These are phyloP conservation scores for Phytophthora crassamura DNA, from an alignment of 352 stramenopile species.

Conservation along the genomic window DNA sequence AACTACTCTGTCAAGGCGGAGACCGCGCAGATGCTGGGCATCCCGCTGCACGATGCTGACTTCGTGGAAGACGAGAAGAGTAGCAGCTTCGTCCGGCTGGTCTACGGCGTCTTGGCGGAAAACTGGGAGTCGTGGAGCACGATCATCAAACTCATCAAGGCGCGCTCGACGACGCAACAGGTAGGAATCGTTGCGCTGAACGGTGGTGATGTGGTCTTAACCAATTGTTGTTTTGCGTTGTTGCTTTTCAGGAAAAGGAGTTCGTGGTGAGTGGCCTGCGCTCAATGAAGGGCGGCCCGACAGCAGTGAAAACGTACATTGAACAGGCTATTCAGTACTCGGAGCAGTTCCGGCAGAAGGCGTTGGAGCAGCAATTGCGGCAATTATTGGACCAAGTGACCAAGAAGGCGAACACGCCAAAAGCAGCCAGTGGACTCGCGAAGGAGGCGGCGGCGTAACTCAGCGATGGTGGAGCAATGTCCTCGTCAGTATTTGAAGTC, in stretches of 20 bases:
- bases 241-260: slow-evolving; percentile 64
- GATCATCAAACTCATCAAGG: slow-evolving; percentile 83
- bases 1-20: slow-evolving; percentile 87
- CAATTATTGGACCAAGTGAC: slow-evolving; percentile 47
- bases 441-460: slow-evolving; percentile 27
- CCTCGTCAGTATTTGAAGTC: slow-evolving; percentile 25
- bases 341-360: slow-evolving; percentile 73
- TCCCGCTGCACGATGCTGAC: slow-evolving; percentile 72
- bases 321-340: slow-evolving; percentile 68
- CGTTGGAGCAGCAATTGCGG: slow-evolving; percentile 57
- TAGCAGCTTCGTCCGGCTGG: slow-evolving; percentile 66
- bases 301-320: slow-evolving; percentile 75
- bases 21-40: slow-evolving; percentile 77
- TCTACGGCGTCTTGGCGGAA: slow-evolving; percentile 83
- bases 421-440: neutral
- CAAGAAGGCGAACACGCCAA: slow-evolving; percentile 7
- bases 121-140: slow-evolving; percentile 89
- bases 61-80: slow-evolving; percentile 56
- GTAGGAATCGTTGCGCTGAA: slow-evolving; percentile 27
- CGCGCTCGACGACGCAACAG: slow-evolving; percentile 72
- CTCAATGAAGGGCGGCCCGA: slow-evolving; percentile 74
- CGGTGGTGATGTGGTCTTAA: neutral
- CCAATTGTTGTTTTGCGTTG: neutral
- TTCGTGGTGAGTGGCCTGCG: slow-evolving; percentile 76
- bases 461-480: slow-evolving; percentile 8